Evolutionary conservation across 2,329 filamentous ascomycete genomes (phyloP).

Genomic region (Epicoccum sorghinum): DNA sequence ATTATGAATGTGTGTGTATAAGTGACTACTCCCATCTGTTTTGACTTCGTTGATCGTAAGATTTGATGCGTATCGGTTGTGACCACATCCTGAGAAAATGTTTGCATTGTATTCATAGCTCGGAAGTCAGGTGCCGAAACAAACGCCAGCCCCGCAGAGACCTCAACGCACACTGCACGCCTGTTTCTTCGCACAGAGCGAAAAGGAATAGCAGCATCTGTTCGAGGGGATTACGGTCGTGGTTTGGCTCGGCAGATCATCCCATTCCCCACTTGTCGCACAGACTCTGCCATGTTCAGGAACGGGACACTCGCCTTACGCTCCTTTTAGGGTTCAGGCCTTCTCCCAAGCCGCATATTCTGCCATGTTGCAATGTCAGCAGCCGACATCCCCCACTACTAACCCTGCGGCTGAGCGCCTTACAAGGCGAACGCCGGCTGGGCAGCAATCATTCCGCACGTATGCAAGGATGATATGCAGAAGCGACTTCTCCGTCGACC

Average conservation of each 20-base stretch:
- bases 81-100: no score
- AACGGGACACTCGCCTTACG: constrained; percentile 6
- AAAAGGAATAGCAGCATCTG: no score
- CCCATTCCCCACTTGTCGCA: constrained; percentile 8
- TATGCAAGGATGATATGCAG: neutral
- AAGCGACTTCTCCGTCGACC: no score
- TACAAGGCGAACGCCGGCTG: neutral
- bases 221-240: neutral
- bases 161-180: neutral
- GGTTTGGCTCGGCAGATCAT: constrained; percentile 9
- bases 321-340: constrained; percentile 10
- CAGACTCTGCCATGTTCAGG: constrained; percentile 10
- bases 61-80: no score
- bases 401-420: neutral
- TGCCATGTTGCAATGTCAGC: constrained; percentile 10
- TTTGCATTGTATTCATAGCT: no score
- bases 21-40: no score
- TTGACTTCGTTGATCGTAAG: no score
- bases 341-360: constrained; percentile 8
- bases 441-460: neutral
- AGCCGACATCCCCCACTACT: neutral
- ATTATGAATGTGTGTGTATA: no score
- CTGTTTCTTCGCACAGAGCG: no score
- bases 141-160: no score
- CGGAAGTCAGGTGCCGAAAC: no score